Percentiles rank a stretch among this genome's conserved stretches.
Evolutionary conservation across 768 basidiomycete species (phyloP).

Genomic region (Leccinum imitatum): DNA sequence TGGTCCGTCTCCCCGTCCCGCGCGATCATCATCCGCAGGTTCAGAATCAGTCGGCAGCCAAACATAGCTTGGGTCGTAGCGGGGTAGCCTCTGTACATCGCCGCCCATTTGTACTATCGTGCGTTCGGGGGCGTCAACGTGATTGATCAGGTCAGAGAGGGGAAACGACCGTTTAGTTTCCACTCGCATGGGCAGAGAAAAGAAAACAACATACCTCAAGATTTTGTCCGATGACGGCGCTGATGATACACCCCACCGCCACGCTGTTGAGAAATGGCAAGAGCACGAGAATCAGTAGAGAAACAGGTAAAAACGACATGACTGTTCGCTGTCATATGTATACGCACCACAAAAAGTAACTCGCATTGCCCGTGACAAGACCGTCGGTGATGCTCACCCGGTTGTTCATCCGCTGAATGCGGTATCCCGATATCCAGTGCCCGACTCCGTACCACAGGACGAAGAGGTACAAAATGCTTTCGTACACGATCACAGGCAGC

Average conservation of each 20-base stretch:
- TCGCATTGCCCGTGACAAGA: neutral
- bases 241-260: neutral
- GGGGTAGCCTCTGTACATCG: slow-evolving; percentile 7
- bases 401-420: neutral
- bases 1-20: slow-evolving; percentile 1
- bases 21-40: slow-evolving; percentile 1
- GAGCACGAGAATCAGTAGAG: neutral
- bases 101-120: slow-evolving; percentile 1
- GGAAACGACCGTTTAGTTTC: neutral
- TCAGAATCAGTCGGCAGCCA: neutral
- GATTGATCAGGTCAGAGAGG: neutral
- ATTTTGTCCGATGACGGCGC: neutral
- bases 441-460: slow-evolving; percentile 4
- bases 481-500: slow-evolving; percentile 12
- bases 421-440: neutral
- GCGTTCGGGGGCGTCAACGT: no score
- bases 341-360: slow-evolving; percentile 6
- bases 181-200: neutral
- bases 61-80: neutral
- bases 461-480: slow-evolving; percentile 9
- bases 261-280: neutral
- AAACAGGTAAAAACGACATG: neutral
- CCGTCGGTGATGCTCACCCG: neutral
- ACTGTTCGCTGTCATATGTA: neutral
- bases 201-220: slow-evolving; percentile 3